Conservation (phyloP, 176 grass and related monocot species). For the Hsuehochloa calcarea region DNA sequence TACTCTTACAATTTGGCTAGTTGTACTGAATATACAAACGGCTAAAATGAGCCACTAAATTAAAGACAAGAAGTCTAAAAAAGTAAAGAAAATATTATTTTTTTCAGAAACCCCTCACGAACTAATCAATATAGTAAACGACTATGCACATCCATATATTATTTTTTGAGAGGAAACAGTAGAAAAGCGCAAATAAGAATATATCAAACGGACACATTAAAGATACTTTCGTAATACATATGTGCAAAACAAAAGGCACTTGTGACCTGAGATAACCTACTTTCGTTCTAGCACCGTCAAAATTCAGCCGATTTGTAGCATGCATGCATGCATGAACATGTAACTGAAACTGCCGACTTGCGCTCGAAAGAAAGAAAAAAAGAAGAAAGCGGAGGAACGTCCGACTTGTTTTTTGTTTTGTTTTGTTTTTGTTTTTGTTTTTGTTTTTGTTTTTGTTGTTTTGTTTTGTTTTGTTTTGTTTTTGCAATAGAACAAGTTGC, state of each 20-base stretch:
- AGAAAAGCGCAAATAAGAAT: background rate
- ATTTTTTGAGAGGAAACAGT: background rate
- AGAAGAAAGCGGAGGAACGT: background rate
- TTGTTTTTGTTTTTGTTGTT: too few species aligned
- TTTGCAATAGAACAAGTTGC: constrained; percentile 21
- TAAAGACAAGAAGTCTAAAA: too few species aligned
- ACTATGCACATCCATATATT: background rate
- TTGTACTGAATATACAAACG: too few species aligned
- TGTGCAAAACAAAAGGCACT: background rate
- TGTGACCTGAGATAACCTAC: background rate
- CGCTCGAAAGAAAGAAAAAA: background rate
- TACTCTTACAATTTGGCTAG: too few species aligned
- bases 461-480: too few species aligned
- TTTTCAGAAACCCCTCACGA: too few species aligned
- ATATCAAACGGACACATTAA: background rate
- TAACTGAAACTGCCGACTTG: background rate
- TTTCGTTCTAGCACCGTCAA: background rate
- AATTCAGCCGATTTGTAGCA: background rate
- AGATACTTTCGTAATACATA: background rate
- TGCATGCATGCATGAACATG: background rate
- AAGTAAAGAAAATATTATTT: too few species aligned
- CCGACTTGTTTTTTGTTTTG: background rate
- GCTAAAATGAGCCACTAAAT: too few species aligned
- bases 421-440: too few species aligned
- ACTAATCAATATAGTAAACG: background rate